Conservation (phyloP, 2,329 filamentous ascomycete genomes). For the Aspergillus japonicus region DNA sequence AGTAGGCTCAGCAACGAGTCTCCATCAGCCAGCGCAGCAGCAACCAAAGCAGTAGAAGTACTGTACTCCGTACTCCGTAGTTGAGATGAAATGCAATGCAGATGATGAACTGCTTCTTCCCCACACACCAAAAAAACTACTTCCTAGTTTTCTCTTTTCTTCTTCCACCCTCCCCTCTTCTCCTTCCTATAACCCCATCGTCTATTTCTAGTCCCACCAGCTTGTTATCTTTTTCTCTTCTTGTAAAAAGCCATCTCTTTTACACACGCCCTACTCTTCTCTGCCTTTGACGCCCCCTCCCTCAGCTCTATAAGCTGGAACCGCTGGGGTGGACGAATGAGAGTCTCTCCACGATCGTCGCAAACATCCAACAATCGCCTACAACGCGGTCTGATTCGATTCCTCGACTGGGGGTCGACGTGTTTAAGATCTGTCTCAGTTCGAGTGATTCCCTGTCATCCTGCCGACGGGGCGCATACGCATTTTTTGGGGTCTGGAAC, state of each 20-base stretch:
- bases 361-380: conserved; percentile 1
- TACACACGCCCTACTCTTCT: not conserved
- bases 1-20: conserved; percentile 22
- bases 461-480: too few relatives aligned
- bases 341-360: conserved; percentile 13
- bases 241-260: too few relatives aligned
- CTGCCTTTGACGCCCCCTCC: not conserved
- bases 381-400: not conserved
- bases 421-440: conserved; percentile 4
- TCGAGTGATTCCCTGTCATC: not conserved
- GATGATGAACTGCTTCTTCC: not conserved
- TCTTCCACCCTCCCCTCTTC: not conserved
- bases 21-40: conserved; percentile 26
- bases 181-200: not conserved
- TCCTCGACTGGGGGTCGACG: not conserved
- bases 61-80: too few relatives aligned
- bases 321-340: conserved; percentile 23
- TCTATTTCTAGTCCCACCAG: not conserved
- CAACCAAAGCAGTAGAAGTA: not conserved
- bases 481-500: too few relatives aligned
- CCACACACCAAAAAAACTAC: not conserved
- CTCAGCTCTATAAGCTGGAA: conserved; percentile 16
- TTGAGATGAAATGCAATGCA: not conserved
- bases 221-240: not conserved
- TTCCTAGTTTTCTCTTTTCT: not conserved